A percentile compares a stretch with the other conserved stretches of the same genome.
Conservation (phyloP, 768 basidiomycete genomes). For the Phylloporus sp. region DNA sequence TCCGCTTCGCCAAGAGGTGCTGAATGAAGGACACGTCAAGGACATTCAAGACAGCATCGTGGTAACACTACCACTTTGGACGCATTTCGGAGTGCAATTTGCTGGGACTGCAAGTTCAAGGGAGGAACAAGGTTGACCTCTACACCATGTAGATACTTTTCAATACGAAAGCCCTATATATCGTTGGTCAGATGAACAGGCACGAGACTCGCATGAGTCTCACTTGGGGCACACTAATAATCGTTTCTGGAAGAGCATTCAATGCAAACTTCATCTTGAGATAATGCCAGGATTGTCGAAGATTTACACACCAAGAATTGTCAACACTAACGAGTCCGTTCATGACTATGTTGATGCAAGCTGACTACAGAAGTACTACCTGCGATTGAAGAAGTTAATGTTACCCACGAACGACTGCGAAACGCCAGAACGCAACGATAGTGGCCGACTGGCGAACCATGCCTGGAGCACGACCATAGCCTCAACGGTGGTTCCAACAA, state of each 20-base stretch:
- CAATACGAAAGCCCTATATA: conserved; percentile 72
- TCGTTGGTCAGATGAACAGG: neutral
- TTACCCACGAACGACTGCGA: conserved; percentile 65
- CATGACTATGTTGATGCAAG: neutral
- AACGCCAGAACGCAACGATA: conserved; percentile 66
- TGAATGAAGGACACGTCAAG: conserved; percentile 23
- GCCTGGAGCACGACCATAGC: conserved; percentile 26
- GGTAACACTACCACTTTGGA: conserved; percentile 42
- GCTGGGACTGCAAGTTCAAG: conserved; percentile 50
- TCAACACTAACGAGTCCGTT: neutral
- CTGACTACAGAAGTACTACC: conserved; percentile 70
- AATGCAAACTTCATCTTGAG: conserved; percentile 77
- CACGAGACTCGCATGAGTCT: neutral
- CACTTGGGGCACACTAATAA: conserved; percentile 86
- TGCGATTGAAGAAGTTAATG: conserved; percentile 78
- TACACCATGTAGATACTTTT: conserved; percentile 75
- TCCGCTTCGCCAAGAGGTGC: conserved; percentile 63
- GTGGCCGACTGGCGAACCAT: conserved; percentile 54
- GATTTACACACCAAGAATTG: conserved; percentile 37
- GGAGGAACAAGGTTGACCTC: conserved; percentile 68
- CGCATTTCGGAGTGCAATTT: conserved; percentile 75
- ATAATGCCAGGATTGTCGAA: neutral
- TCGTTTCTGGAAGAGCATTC: conserved; percentile 84
- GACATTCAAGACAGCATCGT: neutral
- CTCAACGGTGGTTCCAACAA: conserved; percentile 44